Percentiles rank a stretch among this genome's conserved stretches.
Evolutionary conservation across 2,329 filamentous ascomycete species (phyloP).

Genomic region (Cercospora sp.): DNA sequence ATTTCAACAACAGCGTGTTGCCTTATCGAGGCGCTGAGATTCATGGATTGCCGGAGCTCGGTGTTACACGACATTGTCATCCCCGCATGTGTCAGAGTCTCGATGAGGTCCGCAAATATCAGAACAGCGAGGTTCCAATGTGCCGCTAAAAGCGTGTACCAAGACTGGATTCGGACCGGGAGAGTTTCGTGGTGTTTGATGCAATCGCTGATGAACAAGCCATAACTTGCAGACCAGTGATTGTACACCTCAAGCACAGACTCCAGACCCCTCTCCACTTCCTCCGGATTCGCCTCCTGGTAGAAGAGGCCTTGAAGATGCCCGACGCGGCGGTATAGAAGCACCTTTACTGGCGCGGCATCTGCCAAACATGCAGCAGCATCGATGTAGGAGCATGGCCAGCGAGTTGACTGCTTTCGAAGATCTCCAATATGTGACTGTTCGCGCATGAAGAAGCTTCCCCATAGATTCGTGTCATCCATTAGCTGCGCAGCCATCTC

Average conservation of each 20-base stretch:
- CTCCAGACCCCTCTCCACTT: constrained; percentile 21
- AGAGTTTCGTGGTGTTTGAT: constrained; percentile 23
- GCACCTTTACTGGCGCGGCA: constrained; percentile 27
- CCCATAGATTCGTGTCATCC: constrained; percentile 22
- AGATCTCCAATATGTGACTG: constrained; percentile 22
- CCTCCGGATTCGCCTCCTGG: constrained; percentile 11
- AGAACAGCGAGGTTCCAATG: constrained; percentile 28
- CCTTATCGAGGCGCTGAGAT: constrained; percentile 14
- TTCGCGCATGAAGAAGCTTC: constrained; percentile 22
- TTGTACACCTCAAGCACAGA: constrained; percentile 25
- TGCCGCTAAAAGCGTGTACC: constrained; percentile 27
- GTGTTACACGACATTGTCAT: constrained; percentile 20
- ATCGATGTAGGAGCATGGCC: constrained; percentile 26
- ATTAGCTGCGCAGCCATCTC: neutral
- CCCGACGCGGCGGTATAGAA: constrained; percentile 24
- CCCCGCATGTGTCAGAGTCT: constrained; percentile 12
- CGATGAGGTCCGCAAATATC: constrained; percentile 25
- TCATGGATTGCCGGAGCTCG: constrained; percentile 11
- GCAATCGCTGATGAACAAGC: constrained; percentile 27
- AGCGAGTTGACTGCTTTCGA: constrained; percentile 20
- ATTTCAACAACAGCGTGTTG: constrained; percentile 18
- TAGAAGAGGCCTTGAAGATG: constrained; percentile 25
- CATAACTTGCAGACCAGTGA: constrained; percentile 25
- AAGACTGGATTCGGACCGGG: constrained; percentile 26
- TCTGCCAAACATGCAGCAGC: constrained; percentile 26